Evolutionary conservation across 2,329 filamentous ascomycete genomes (phyloP).

Genomic region (Aspergillus costaricaensis): DNA sequence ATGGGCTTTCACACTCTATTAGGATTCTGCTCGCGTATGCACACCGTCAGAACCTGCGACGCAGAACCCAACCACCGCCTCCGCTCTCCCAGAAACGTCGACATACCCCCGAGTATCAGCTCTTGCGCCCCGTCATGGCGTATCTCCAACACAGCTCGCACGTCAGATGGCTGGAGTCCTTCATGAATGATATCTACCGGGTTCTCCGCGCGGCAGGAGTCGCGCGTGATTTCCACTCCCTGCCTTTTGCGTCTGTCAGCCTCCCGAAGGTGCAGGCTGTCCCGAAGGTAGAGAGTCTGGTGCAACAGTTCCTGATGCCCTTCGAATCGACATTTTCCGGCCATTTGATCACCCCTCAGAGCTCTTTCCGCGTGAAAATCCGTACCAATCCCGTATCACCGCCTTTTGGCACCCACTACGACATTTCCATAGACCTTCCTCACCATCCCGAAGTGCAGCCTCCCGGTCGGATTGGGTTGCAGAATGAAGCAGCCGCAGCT

Average conservation of each 20-base stretch:
- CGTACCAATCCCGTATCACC: constrained; percentile 37
- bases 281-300: constrained; percentile 41
- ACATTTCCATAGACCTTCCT: constrained; percentile 38
- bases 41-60: constrained; percentile 71
- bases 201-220: constrained; percentile 38
- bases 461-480: constrained; percentile 35
- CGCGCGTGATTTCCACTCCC: constrained; percentile 27
- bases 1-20: constrained; percentile 66
- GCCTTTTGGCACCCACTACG: constrained; percentile 42
- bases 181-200: constrained; percentile 33
- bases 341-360: constrained; percentile 35
- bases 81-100: constrained; percentile 56
- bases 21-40: constrained; percentile 76
- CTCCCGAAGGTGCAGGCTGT: constrained; percentile 13
- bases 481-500: constrained; percentile 37
- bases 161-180: constrained; percentile 36
- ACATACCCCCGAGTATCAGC: constrained; percentile 53
- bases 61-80: constrained; percentile 64
- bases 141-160: constrained; percentile 54
- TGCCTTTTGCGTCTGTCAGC: constrained; percentile 31
- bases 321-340: constrained; percentile 47
- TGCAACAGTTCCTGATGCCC: constrained; percentile 45
- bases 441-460: constrained; percentile 34
- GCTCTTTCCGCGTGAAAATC: constrained; percentile 42
- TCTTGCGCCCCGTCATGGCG: constrained; percentile 61